Conservation (phyloP, 805 yeast genomes). For the Starmerella vaccinii region DNA sequence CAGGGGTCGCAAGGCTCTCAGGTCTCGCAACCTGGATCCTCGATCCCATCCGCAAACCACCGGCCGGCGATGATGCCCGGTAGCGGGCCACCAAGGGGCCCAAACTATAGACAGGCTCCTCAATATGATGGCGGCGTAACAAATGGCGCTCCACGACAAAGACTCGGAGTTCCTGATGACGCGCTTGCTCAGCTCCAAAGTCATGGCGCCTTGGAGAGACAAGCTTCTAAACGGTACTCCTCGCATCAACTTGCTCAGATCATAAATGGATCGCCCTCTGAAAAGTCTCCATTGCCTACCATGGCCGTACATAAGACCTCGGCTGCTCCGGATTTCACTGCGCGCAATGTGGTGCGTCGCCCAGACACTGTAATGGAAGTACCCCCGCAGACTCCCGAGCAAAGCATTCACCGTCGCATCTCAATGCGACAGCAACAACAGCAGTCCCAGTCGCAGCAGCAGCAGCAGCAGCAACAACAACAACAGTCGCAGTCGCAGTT, state of each 20-base stretch:
- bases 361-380: background rate
- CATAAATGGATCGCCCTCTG: conserved; percentile 20
- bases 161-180: conserved; percentile 31
- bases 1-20: background rate
- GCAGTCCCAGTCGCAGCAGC: too few species aligned
- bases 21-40: background rate
- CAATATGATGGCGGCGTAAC: background rate
- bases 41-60: background rate
- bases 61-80: background rate
- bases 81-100: background rate
- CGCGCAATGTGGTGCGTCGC: conserved; percentile 14
- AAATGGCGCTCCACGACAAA: background rate
- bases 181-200: conserved; percentile 71
- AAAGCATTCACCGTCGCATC: conserved; percentile 35
- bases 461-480: too few species aligned
- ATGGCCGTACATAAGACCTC: conserved; percentile 18
- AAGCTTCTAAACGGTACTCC: conserved; percentile 88
- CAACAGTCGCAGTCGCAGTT: too few species aligned
- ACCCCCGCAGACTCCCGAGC: conserved; percentile 8
- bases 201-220: conserved; percentile 72
- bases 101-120: background rate
- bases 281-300: conserved; percentile 21
- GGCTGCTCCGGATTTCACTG: conserved; percentile 22
- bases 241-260: conserved; percentile 84
- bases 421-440: conserved; percentile 1